Conservation (phyloP, 2,329 filamentous ascomycete species). For the Bertia moriformis region DNA sequence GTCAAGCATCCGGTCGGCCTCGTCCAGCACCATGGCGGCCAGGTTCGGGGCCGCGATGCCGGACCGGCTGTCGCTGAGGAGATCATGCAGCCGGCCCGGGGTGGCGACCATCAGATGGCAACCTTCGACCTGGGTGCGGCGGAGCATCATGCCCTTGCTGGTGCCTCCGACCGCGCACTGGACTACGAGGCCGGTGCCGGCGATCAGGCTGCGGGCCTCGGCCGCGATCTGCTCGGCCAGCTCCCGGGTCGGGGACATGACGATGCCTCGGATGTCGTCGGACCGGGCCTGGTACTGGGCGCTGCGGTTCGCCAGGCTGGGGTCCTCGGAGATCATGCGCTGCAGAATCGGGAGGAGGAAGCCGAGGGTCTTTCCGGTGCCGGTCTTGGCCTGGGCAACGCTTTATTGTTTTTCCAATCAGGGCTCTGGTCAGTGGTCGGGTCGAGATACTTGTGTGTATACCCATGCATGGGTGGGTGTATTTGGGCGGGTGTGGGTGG, state of each 20-base stretch:
- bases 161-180: slow-evolving; percentile 85
- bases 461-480: neutral
- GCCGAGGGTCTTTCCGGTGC: slow-evolving; percentile 89
- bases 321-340: slow-evolving; percentile 54
- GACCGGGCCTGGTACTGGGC: slow-evolving; percentile 20
- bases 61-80: slow-evolving; percentile 51
- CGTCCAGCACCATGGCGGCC: slow-evolving; percentile 85
- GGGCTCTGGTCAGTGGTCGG: slow-evolving; percentile 1
- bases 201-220: slow-evolving; percentile 59
- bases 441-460: slow-evolving; percentile 3
- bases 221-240: slow-evolving; percentile 67
- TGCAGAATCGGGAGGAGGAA: slow-evolving; percentile 81
- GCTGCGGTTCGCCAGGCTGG: slow-evolving; percentile 35
- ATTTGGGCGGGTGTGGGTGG: neutral
- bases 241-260: slow-evolving; percentile 69
- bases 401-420: slow-evolving; percentile 22
- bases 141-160: slow-evolving; percentile 55
- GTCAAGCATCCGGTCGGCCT: slow-evolving; percentile 96
- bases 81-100: slow-evolving; percentile 72
- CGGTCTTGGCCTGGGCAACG: slow-evolving; percentile 88
- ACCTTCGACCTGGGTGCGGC: slow-evolving; percentile 53
- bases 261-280: slow-evolving; percentile 51
- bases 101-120: slow-evolving; percentile 86
- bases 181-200: slow-evolving; percentile 48
- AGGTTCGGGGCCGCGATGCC: slow-evolving; percentile 64